Base-by-base conservation (phyloP, 257 asterid species). In the Schizonepeta tenuifolia region DNA sequence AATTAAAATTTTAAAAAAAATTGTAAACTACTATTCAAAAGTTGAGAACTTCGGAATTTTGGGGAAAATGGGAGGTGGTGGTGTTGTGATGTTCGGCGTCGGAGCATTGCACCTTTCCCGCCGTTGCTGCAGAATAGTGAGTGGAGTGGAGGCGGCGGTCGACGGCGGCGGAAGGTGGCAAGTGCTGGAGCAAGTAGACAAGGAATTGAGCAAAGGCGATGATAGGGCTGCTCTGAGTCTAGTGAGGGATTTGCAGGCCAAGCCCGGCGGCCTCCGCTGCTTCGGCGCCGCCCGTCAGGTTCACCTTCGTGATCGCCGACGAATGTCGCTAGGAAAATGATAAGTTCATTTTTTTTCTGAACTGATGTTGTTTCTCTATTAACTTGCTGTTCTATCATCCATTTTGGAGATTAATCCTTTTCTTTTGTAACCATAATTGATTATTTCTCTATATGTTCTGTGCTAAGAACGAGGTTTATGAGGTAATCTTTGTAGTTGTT, bases 211-310 rank as follows among this genome's bases (percentile, higher is more conserved):
- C 80, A 79, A 61, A 33, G 96, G 98, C 7, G 73, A 93, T 76
- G 98, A 93, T 26, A 87, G 85, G 81, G 90, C 84, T 41, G 97
- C 96, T 2, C 77, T 93, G 81, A 78, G 67, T 76, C 90, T 93
- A 1, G 90, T 90, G 50, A 90, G 72, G 84, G 86, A 81, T 50
- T 87, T 83, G 54, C 96, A 83, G 79, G 88, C 88, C 43, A 87
- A 87, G 47, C 85, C 89, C 40, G 87, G 71, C 36, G 96, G 92
- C 17, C 90, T 93, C 60, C 85, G 87, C 49, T 89, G 97, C 84
- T 93, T 93, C 68, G 96, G 97, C 70, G 77, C 95, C 69, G 90
- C 90, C 69, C 91, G 96, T 28, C 98, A 90, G 97, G 98, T 93
- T 83, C 83, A 13, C 65, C 6, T 62, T 62, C 44, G 17, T 38